Conservation (phyloP, 208 protist genomes). For the Crithidia fasciculata region DNA sequence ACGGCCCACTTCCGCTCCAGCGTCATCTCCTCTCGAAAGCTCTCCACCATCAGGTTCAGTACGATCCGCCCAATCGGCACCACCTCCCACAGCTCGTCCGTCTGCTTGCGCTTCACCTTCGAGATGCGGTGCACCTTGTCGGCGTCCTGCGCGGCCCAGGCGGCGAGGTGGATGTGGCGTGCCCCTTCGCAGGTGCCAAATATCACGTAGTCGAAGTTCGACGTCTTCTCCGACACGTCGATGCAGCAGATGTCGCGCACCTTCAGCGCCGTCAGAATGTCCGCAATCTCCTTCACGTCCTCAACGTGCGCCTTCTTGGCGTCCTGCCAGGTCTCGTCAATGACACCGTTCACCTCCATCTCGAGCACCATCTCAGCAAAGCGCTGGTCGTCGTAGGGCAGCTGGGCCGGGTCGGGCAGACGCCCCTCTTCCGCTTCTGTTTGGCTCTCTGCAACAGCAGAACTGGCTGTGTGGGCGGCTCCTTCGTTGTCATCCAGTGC, state of each 20-base stretch:
- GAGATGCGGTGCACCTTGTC: slow-evolving; percentile 73
- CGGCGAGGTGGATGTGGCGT: slow-evolving; percentile 88
- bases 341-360: slow-evolving; percentile 90
- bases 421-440: background rate
- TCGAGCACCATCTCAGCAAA: slow-evolving; percentile 88
- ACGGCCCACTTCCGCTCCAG: slow-evolving; percentile 92
- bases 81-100: slow-evolving; percentile 88
- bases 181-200: slow-evolving; percentile 87
- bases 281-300: slow-evolving; percentile 78
- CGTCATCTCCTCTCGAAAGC: slow-evolving; percentile 70
- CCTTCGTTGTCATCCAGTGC: no score
- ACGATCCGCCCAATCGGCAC: slow-evolving; percentile 88
- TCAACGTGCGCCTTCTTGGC: slow-evolving; percentile 66
- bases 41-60: slow-evolving; percentile 89
- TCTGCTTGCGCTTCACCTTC: slow-evolving; percentile 79
- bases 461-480: background rate
- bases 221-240: slow-evolving; percentile 82
- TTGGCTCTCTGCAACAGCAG: background rate
- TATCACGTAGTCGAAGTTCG: slow-evolving; percentile 91
- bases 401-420: slow-evolving; percentile 21
- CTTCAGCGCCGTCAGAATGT: slow-evolving; percentile 71
- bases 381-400: slow-evolving; percentile 88
- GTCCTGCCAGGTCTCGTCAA: slow-evolving; percentile 91
- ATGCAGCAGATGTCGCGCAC: slow-evolving; percentile 89
- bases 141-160: slow-evolving; percentile 89